Evolutionary conservation across 2,329 filamentous ascomycete species (phyloP).

Genomic region (Calonectria pseudoturangicola): DNA sequence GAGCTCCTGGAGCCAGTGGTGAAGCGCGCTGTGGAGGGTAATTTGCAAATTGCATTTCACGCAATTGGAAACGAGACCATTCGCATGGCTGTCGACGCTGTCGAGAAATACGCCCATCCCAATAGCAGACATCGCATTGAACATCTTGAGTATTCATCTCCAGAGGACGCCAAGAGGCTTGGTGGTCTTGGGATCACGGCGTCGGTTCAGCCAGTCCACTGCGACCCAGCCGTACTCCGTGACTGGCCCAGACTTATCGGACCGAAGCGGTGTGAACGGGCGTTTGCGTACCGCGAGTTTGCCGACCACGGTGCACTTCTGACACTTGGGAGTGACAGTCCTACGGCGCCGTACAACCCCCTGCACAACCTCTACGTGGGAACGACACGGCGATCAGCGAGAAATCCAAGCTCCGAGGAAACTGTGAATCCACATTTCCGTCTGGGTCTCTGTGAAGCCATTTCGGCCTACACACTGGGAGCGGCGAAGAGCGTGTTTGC

Average conservation of each 20-base stretch:
- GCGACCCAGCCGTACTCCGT: slow-evolving; percentile 33
- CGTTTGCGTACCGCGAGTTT: slow-evolving; percentile 77
- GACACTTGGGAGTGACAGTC: slow-evolving; percentile 73
- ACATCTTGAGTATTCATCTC: slow-evolving; percentile 33
- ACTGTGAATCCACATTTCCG: slow-evolving; percentile 70
- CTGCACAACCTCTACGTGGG: slow-evolving; percentile 73
- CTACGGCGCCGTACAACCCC: slow-evolving; percentile 71
- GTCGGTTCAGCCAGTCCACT: slow-evolving; percentile 35
- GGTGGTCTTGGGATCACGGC: slow-evolving; percentile 36
- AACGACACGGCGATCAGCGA: slow-evolving; percentile 70
- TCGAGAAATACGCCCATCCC: slow-evolving; percentile 29
- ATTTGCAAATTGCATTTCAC: slow-evolving; percentile 35
- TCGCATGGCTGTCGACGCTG: slow-evolving; percentile 31
- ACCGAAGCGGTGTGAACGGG: slow-evolving; percentile 68
- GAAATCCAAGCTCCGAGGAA: slow-evolving; percentile 62
- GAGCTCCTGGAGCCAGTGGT: slow-evolving; percentile 23
- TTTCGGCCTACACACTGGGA: slow-evolving; percentile 69
- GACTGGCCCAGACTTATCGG: slow-evolving; percentile 65
- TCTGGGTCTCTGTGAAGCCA: slow-evolving; percentile 68
- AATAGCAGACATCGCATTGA: slow-evolving; percentile 37
- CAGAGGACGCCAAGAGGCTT: slow-evolving; percentile 34
- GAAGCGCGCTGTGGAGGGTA: slow-evolving; percentile 26
- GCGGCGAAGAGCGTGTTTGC: slow-evolving; percentile 72
- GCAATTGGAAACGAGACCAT: slow-evolving; percentile 51
- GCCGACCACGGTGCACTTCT: slow-evolving; percentile 69